These are phyloP conservation scores for Mycena citricolor DNA, from an alignment of 1,284 basidiomycete genomes.

Conservation along the genomic window DNA sequence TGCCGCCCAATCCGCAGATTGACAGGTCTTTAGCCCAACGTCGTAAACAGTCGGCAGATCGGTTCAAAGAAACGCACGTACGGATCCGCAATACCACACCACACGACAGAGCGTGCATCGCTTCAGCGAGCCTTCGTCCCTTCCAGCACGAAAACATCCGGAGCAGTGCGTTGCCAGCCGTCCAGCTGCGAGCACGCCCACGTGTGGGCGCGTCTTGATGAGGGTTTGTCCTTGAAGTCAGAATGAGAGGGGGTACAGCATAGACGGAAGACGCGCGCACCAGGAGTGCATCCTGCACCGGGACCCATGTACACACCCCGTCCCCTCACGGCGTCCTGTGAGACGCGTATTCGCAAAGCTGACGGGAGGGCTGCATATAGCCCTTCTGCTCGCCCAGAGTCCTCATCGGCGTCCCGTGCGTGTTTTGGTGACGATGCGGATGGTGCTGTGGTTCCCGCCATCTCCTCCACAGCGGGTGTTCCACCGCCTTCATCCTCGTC, in stretches of 20 bases:
- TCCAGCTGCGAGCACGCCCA: conserved; percentile 65
- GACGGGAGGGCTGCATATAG: no score
- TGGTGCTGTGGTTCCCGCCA: no score
- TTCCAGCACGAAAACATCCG: conserved; percentile 51
- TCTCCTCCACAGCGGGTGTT: no score
- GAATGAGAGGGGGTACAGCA: neutral
- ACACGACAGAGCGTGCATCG: conserved; percentile 72
- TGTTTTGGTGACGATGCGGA: no score
- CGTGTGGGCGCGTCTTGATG: conserved; percentile 56
- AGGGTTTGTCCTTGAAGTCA: conserved; percentile 58
- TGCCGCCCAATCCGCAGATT: conserved; percentile 71
- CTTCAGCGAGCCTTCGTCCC: conserved; percentile 43
- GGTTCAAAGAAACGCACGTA: conserved; percentile 31
- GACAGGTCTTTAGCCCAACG: conserved; percentile 57
- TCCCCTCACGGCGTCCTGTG: no score
- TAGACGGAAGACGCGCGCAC: conserved; percentile 18
- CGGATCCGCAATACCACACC: conserved; percentile 72
- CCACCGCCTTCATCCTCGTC: no score
- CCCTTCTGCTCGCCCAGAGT: conserved; percentile 20
- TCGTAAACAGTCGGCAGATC: conserved; percentile 1
- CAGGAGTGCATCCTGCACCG: conserved; percentile 11
- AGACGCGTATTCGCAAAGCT: no score
- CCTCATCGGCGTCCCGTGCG: no score
- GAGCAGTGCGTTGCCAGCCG: conserved; percentile 68
- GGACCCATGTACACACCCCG: no score